Conservation (phyloP, 495 filamentous ascomycete species). For the Trypethelium eluteriae region DNA sequence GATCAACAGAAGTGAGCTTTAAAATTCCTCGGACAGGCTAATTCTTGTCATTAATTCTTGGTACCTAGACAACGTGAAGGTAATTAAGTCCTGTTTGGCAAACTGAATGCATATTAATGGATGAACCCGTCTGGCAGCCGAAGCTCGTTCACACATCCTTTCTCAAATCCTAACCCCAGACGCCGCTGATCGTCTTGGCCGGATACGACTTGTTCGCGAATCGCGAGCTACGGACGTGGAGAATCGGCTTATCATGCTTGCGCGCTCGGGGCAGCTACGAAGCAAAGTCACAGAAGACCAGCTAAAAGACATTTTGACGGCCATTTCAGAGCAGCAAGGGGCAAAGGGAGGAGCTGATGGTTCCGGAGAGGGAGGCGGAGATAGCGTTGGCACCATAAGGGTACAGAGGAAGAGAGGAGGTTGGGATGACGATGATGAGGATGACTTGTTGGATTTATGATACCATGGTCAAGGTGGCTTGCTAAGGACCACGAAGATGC, state of each 20-base stretch:
- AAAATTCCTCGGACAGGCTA: background rate
- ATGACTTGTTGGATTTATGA: constrained; percentile 60
- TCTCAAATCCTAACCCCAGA: constrained; percentile 89
- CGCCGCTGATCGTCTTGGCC: constrained; percentile 83
- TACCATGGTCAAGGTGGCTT: constrained; percentile 14
- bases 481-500: background rate
- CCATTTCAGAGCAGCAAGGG: constrained; percentile 51
- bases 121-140: constrained; percentile 37
- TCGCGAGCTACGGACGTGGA: constrained; percentile 83
- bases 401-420: constrained; percentile 75
- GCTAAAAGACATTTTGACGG: constrained; percentile 80
- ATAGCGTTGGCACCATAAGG: constrained; percentile 70
- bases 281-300: constrained; percentile 86
- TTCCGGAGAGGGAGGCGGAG: constrained; percentile 39
- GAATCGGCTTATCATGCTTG: constrained; percentile 86
- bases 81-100: background rate
- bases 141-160: constrained; percentile 69
- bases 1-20: constrained; percentile 57
- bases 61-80: constrained; percentile 1
- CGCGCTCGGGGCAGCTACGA: constrained; percentile 76
- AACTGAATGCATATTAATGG: constrained; percentile 33
- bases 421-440: constrained; percentile 71
- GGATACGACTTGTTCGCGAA: constrained; percentile 93
- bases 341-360: constrained; percentile 46
- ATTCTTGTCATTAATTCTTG: constrained; percentile 4